Evolutionary conservation across 148 eudicot species (phyloP).

Genomic region (Gaultheria prostrata): DNA sequence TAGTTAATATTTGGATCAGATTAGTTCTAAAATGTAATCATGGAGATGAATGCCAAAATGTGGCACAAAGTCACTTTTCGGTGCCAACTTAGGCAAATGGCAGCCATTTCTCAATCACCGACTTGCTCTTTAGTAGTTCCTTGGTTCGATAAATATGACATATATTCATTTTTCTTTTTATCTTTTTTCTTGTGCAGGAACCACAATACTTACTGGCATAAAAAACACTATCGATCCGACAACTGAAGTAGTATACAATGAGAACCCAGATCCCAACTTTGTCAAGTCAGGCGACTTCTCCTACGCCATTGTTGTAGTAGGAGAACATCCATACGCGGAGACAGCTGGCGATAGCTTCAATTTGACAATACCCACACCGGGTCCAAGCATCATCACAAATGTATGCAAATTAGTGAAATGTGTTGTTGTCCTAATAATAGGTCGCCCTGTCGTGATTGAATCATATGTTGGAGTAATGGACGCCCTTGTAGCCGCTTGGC

Average conservation of each 20-base stretch:
- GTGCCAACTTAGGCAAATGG: too few species aligned
- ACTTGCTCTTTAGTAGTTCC: too few species aligned
- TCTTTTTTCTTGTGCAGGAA: constrained; percentile 31
- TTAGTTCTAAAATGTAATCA: too few species aligned
- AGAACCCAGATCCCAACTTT: constrained; percentile 34
- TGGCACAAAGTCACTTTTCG: too few species aligned
- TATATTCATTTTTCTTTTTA: too few species aligned
- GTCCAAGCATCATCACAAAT: constrained; percentile 41
- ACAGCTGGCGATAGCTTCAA: constrained; percentile 44
- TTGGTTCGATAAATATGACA: neutral
- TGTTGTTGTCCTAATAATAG: constrained; percentile 42
- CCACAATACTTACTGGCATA: constrained; percentile 48
- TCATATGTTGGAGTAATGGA: constrained; percentile 39
- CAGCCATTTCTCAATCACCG: too few species aligned
- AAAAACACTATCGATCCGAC: constrained; percentile 33
- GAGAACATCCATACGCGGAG: constrained; percentile 56
- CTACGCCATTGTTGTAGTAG: constrained; percentile 52
- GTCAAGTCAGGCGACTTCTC: constrained; percentile 37
- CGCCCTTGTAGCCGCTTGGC: constrained; percentile 61
- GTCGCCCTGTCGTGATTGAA: constrained; percentile 48
- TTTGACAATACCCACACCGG: constrained; percentile 43
- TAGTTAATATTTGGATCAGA: too few species aligned
- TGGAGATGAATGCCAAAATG: too few species aligned
- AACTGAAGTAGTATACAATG: constrained; percentile 41
- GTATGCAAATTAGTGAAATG: constrained; percentile 42